Conservation (phyloP, 352 stramenopile genomes). For the Phytophthora nicotianae region DNA sequence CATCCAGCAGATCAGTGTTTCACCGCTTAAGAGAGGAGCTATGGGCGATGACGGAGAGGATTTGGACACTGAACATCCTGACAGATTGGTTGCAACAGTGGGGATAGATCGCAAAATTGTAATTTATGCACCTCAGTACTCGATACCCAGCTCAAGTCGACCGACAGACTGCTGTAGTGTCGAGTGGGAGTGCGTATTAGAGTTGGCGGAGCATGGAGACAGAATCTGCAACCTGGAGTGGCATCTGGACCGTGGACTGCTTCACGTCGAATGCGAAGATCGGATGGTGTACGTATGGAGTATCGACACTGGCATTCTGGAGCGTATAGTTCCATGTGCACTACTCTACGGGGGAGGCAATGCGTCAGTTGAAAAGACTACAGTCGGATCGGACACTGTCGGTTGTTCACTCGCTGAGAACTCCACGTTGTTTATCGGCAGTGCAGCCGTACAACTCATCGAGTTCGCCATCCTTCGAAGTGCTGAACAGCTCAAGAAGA, state of each 20-base stretch:
- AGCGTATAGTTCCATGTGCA: conserved; percentile 60
- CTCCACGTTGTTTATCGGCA: conserved; percentile 59
- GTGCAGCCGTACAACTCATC: conserved; percentile 61
- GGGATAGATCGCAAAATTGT: conserved; percentile 64
- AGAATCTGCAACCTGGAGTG: conserved; percentile 57
- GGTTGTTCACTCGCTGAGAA: conserved; percentile 42
- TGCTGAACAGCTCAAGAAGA: conserved; percentile 69
- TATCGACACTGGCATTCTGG: conserved; percentile 73
- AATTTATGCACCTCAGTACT: conserved; percentile 66
- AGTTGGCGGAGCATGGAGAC: conserved; percentile 70
- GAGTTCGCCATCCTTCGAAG: conserved; percentile 71
- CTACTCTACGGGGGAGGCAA: conserved; percentile 63
- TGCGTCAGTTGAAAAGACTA: conserved; percentile 13
- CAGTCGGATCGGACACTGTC: background rate
- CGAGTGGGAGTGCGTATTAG: conserved; percentile 66
- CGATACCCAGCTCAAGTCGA: conserved; percentile 35
- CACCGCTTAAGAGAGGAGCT: conserved; percentile 34
- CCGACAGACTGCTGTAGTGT: conserved; percentile 21
- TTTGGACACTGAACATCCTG: conserved; percentile 39
- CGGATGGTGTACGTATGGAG: conserved; percentile 84
- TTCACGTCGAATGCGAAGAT: conserved; percentile 77
- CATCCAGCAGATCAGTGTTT: conserved; percentile 72
- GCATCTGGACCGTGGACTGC: conserved; percentile 61
- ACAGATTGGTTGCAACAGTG: conserved; percentile 68
- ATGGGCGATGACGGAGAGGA: conserved; percentile 11